phyloP scores from a whole-genome alignment of 257 asterid genomes.

The Avicennia marina region DNA sequence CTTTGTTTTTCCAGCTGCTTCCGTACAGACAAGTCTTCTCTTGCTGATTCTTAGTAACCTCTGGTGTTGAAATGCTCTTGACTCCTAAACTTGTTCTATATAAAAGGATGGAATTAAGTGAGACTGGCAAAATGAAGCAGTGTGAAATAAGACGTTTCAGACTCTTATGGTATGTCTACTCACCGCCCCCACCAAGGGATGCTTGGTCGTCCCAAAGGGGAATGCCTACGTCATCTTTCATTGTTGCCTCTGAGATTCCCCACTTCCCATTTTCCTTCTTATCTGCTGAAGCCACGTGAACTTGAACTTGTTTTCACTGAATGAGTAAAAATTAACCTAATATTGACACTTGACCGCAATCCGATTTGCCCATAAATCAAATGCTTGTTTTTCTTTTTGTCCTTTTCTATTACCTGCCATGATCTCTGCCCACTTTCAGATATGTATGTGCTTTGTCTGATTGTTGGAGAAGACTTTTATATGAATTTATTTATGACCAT shows the following conservation, averaged over 20 bases:
- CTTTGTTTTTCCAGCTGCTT: slow-evolving; percentile 16
- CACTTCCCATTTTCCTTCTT: slow-evolving; percentile 34
- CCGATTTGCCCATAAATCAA: too few species aligned
- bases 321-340: too few species aligned
- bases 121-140: slow-evolving; percentile 39
- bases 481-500: background rate
- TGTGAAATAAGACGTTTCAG: slow-evolving; percentile 39
- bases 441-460: slow-evolving; percentile 7
- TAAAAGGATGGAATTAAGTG: slow-evolving; percentile 37
- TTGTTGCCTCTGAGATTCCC: slow-evolving; percentile 55
- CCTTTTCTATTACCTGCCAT: slow-evolving; percentile 37
- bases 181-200: slow-evolving; percentile 58
- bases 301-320: too few species aligned
- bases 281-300: too few species aligned
- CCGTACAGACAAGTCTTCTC: background rate
- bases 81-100: slow-evolving; percentile 34
- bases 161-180: slow-evolving; percentile 34
- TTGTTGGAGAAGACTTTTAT: slow-evolving; percentile 1
- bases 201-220: slow-evolving; percentile 40
- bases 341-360: too few species aligned
- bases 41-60: slow-evolving; percentile 9
- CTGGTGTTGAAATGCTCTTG: slow-evolving; percentile 25
- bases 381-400: too few species aligned
- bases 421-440: slow-evolving; percentile 16
- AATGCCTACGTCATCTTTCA: slow-evolving; percentile 50